Conservation (phyloP, 371 early-diverging fungal species). For the Syncephalastrum contaminatum region DNA sequence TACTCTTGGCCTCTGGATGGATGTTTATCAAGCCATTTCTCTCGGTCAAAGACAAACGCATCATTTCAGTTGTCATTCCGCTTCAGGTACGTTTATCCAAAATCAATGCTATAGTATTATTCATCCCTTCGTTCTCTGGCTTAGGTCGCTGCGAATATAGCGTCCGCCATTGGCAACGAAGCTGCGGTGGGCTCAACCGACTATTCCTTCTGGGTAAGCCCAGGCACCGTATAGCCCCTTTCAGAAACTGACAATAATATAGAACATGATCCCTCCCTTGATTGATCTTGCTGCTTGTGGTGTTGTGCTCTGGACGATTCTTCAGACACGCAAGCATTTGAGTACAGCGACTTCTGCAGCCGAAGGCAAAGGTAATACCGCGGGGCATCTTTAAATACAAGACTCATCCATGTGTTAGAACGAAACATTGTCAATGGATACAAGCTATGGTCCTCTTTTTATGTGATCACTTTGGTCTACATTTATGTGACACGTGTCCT, state of each 20-base stretch:
- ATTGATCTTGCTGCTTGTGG: conserved; percentile 52
- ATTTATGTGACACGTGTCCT: conserved; percentile 56
- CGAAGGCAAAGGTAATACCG: conserved; percentile 49
- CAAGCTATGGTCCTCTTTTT: conserved; percentile 59
- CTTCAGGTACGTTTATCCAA: conserved; percentile 27
- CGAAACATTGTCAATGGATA: conserved; percentile 31
- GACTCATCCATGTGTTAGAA: neutral
- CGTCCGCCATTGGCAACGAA: conserved; percentile 48
- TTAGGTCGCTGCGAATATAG: conserved; percentile 45
- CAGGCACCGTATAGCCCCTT: neutral
- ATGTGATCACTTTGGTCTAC: conserved; percentile 55
- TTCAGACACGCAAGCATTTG: conserved; percentile 54
- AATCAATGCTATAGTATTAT: too few relatives aligned
- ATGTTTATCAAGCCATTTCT: conserved; percentile 63
- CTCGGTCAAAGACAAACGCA: conserved; percentile 51
- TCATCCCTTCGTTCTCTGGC: too few relatives aligned
- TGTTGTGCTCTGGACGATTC: conserved; percentile 52
- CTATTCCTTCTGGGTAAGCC: conserved; percentile 54
- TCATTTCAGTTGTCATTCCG: conserved; percentile 54
- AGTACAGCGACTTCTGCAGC: conserved; percentile 37
- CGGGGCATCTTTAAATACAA: neutral
- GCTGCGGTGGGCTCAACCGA: conserved; percentile 53
- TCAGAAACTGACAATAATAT: neutral
- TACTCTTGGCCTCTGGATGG: conserved; percentile 60
- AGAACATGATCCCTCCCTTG: conserved; percentile 50